Evolutionary conservation across 2,329 filamentous ascomycete genomes (phyloP).

Genomic region (Teratosphaeria zuluensis): DNA sequence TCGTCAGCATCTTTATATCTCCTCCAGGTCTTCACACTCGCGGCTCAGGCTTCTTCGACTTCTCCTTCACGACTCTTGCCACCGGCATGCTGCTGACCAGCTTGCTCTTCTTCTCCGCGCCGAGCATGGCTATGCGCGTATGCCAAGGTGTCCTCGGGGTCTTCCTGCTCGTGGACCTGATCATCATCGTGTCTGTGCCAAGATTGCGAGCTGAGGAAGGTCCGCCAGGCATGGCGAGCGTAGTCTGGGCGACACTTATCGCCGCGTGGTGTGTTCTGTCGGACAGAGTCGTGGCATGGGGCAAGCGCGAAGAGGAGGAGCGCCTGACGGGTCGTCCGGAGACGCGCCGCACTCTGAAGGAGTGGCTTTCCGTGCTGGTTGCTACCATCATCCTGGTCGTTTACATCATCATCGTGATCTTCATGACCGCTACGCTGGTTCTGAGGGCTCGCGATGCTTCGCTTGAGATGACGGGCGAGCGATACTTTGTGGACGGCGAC

Average conservation of each 20-base stretch:
- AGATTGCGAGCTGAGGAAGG: slow-evolving; percentile 73
- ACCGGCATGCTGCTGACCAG: slow-evolving; percentile 65
- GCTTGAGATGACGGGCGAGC: slow-evolving; percentile 61
- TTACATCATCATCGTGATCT: slow-evolving; percentile 57
- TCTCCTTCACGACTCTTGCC: slow-evolving; percentile 72
- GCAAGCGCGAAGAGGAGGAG: slow-evolving; percentile 87
- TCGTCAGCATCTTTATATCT: slow-evolving; percentile 86
- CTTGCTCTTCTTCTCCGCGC: slow-evolving; percentile 78
- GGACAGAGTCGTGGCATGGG: slow-evolving; percentile 79
- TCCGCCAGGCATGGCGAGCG: slow-evolving; percentile 80
- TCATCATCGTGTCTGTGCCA: slow-evolving; percentile 67
- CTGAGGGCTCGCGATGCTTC: slow-evolving; percentile 71
- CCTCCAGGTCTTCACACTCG: slow-evolving; percentile 76
- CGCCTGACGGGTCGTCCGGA: slow-evolving; percentile 82
- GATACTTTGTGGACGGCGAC: slow-evolving; percentile 70
- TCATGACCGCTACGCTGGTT: slow-evolving; percentile 71
- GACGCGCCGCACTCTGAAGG: slow-evolving; percentile 66
- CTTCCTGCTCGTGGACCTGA: slow-evolving; percentile 62
- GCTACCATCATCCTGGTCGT: slow-evolving; percentile 63
- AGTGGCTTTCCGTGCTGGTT: slow-evolving; percentile 74
- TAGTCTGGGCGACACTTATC: slow-evolving; percentile 73
- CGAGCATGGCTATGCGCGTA: slow-evolving; percentile 68
- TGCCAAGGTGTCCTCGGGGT: slow-evolving; percentile 58
- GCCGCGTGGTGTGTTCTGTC: slow-evolving; percentile 68
- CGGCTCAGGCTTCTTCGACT: slow-evolving; percentile 87